Evolutionary conservation across 306 rosid genomes (phyloP).

Genomic region (Quercus cerris): DNA sequence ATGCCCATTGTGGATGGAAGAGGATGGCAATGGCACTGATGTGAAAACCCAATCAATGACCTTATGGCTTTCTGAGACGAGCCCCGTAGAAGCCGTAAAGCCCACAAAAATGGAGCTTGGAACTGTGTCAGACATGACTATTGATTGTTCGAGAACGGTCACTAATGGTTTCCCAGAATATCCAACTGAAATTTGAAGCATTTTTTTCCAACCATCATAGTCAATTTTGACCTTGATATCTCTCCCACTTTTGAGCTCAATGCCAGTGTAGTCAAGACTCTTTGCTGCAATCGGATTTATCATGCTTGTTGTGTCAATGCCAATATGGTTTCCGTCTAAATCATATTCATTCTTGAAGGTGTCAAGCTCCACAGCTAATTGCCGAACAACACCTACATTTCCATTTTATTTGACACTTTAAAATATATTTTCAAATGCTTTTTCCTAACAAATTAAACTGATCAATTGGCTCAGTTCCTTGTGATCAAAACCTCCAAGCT

Average conservation of each 20-base stretch:
- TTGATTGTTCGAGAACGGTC: constrained; percentile 36
- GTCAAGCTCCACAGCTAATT: too few species aligned
- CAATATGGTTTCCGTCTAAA: constrained; percentile 52
- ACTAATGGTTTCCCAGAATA: constrained; percentile 27
- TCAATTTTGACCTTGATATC: constrained; percentile 38
- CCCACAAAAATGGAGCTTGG: constrained; percentile 53
- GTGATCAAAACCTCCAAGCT: too few species aligned
- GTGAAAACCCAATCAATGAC: constrained; percentile 52
- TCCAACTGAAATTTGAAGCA: constrained; percentile 35
- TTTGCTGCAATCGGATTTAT: constrained; percentile 32
- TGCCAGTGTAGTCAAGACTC: constrained; percentile 32
- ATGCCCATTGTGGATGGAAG: constrained; percentile 1
- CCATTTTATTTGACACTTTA: too few species aligned
- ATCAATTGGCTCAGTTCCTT: too few species aligned
- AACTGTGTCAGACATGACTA: constrained; percentile 25
- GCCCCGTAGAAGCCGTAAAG: constrained; percentile 49
- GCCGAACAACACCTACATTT: too few species aligned
- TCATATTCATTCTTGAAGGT: too few species aligned
- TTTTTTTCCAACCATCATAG: constrained; percentile 40
- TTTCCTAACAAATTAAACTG: too few species aligned
- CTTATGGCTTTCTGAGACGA: constrained; percentile 38
- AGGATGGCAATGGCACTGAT: constrained; percentile 37
- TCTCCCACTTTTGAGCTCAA: constrained; percentile 55
- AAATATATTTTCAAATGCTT: too few species aligned
- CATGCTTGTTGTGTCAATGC: constrained; percentile 44